Percentiles rank a stretch among this genome's conserved stretches.
phyloP scores from a whole-genome alignment of 257 asterid genomes.

The Plectranthus barbatus region DNA sequence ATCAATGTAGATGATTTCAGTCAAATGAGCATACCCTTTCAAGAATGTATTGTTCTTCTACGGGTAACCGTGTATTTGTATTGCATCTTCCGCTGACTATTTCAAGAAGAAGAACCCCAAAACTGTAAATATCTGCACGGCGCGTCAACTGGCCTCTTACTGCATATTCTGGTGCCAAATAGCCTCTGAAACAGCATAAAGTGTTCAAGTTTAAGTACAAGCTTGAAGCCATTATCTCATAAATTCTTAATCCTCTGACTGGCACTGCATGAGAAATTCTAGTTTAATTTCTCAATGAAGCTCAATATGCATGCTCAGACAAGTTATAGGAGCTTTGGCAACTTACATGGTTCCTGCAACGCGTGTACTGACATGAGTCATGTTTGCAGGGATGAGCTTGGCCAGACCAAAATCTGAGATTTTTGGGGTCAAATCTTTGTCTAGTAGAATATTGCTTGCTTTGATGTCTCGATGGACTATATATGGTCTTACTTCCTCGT shows the following conservation, averaged over 20 bases:
- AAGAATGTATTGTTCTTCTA: conserved; percentile 75
- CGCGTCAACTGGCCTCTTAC: conserved; percentile 80
- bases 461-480: conserved; percentile 93
- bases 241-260: too few species aligned
- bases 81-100: conserved; percentile 94
- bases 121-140: conserved; percentile 82
- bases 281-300: not conserved
- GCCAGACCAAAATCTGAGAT: conserved; percentile 98
- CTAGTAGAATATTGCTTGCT: conserved; percentile 94
- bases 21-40: conserved; percentile 67
- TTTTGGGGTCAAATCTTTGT: conserved; percentile 69
- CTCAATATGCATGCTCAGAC: too few species aligned
- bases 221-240: not conserved
- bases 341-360: conserved; percentile 97
- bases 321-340: too few species aligned
- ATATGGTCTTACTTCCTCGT: conserved; percentile 85
- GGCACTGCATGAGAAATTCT: too few species aligned
- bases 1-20: not conserved
- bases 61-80: conserved; percentile 67
- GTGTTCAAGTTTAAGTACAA: conserved; percentile 2
- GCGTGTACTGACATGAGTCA: conserved; percentile 90
- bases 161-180: conserved; percentile 98
- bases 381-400: conserved; percentile 75
- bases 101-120: conserved; percentile 86
- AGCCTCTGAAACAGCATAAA: conserved; percentile 54